Base-by-base conservation (phyloP, 2,329 filamentous ascomycete species). In the Aspergillus ochraceus region DNA sequence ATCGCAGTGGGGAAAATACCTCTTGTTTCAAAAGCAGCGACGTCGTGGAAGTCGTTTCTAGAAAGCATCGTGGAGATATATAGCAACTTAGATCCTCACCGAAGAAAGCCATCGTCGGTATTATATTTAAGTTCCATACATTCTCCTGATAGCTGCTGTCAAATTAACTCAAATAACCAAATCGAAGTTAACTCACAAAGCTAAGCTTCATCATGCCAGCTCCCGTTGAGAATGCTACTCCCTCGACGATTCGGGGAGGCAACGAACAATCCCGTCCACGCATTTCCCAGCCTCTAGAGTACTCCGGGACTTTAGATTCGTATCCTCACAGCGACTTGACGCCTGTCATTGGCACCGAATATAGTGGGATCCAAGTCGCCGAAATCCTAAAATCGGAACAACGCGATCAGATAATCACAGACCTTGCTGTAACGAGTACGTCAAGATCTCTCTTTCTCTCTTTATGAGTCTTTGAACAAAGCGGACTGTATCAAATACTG, bases 371-470 rank as follows among this genome's bases (percentile, higher is more conserved):
- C 6, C 74, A 79, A 45, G 68, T 70, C 14, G 86, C 89, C 20
- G 64, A 66, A 2, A 80, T 83, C 66, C 77, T 90, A 1, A 77
- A 85, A 29, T 83, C 85, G 0, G 79, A 83, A 1, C 86, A 89
- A 67, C 79, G 84, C 0, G 87, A 90, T 59, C 83, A 86, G 52
- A 75, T 89, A 12, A 73, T 90, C 39, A 81, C 84, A 0, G 88
- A 90, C 64, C 76, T 91, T 0, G 88, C 87, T 30, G 86, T 89
- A 60, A 89, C 85, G 0, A 84, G 87, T 89, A 57, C 24, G 62
- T 26, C 20, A 1, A 19, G 78, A 78, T 64, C 26, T 29, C 26
- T 29, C 26, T 29, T 29, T 29, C 26, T 9, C n/a, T n/a, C n/a
- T n/a, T n/a, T n/a, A n/a, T n/a, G n/a, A n/a, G n/a, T 29, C 32